Evolutionary conservation across 805 yeast genomes (phyloP).

Genomic region (Cyberlindnera misumaiensis): DNA sequence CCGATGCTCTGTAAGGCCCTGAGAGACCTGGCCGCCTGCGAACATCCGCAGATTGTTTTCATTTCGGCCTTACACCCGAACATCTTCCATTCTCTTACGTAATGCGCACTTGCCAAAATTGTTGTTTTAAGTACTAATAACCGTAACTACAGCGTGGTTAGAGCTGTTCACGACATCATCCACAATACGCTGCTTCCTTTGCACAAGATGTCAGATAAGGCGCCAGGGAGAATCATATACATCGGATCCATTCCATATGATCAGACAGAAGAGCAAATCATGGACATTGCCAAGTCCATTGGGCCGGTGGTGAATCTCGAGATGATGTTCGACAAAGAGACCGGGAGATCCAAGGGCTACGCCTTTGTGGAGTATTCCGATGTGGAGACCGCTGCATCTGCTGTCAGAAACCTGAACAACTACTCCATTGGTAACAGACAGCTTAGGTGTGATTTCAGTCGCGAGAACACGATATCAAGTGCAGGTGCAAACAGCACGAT

Average conservation of each 20-base stretch:
- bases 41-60: too few relatives aligned
- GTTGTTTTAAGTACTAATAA: too few relatives aligned
- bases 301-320: slow-evolving; percentile 80
- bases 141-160: too few relatives aligned
- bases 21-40: too few relatives aligned
- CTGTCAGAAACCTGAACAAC: slow-evolving; percentile 82
- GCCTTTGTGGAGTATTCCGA: slow-evolving; percentile 78
- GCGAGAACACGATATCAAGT: slow-evolving; percentile 33
- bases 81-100: too few relatives aligned
- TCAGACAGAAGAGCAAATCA: slow-evolving; percentile 89
- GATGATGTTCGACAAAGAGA: slow-evolving; percentile 77
- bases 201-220: slow-evolving; percentile 10
- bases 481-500: slow-evolving; percentile 1
- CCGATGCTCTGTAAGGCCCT: too few relatives aligned
- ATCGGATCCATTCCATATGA: slow-evolving; percentile 90
- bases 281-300: slow-evolving; percentile 75
- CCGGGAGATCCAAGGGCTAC: slow-evolving; percentile 87
- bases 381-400: slow-evolving; percentile 80
- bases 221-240: slow-evolving; percentile 46
- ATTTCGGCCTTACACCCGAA: too few relatives aligned
- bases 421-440: slow-evolving; percentile 66
- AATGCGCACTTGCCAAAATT: too few relatives aligned
- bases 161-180: too few relatives aligned
- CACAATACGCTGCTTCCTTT: too few relatives aligned
- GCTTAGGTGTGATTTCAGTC: slow-evolving; percentile 69